These are phyloP conservation scores for Penicillium concentricum DNA, from an alignment of 2,329 filamentous ascomycete genomes.

Conservation along the genomic window DNA sequence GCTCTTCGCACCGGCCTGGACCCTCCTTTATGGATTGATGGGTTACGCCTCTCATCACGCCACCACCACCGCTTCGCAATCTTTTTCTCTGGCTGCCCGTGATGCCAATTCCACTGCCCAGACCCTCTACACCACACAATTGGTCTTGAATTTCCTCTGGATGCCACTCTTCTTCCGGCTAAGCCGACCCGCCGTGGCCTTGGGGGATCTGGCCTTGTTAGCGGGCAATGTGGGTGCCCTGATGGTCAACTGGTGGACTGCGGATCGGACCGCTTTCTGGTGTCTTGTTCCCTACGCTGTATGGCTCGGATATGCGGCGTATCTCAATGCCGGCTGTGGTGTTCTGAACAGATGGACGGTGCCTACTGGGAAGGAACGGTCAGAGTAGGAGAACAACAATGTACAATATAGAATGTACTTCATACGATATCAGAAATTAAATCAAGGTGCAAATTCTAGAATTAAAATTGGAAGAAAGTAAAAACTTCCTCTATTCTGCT, in stretches of 20 bases:
- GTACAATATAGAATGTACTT: background rate
- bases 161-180: conserved; percentile 90
- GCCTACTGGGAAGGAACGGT: conserved; percentile 41
- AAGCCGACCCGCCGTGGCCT: conserved; percentile 70
- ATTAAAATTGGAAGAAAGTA: too few species aligned
- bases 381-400: conserved; percentile 5
- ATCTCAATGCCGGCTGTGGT: conserved; percentile 72
- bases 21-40: conserved; percentile 67
- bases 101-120: conserved; percentile 63
- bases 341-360: conserved; percentile 59
- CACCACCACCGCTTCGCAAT: conserved; percentile 60
- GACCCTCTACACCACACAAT: conserved; percentile 80
- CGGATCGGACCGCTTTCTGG: conserved; percentile 73
- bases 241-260: conserved; percentile 68
- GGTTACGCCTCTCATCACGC: conserved; percentile 85
- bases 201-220: conserved; percentile 71
- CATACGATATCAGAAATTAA: background rate
- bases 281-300: conserved; percentile 76
- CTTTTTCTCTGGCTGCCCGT: conserved; percentile 58
- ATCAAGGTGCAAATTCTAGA: too few species aligned
- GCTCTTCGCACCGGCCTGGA: conserved; percentile 48
- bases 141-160: conserved; percentile 82
- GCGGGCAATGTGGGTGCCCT: conserved; percentile 71
- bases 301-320: conserved; percentile 86
- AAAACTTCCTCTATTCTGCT: too few species aligned